These are phyloP conservation scores for Monilinia aucupariae DNA, from an alignment of 2,329 filamentous ascomycete species.

Conservation along the genomic window DNA sequence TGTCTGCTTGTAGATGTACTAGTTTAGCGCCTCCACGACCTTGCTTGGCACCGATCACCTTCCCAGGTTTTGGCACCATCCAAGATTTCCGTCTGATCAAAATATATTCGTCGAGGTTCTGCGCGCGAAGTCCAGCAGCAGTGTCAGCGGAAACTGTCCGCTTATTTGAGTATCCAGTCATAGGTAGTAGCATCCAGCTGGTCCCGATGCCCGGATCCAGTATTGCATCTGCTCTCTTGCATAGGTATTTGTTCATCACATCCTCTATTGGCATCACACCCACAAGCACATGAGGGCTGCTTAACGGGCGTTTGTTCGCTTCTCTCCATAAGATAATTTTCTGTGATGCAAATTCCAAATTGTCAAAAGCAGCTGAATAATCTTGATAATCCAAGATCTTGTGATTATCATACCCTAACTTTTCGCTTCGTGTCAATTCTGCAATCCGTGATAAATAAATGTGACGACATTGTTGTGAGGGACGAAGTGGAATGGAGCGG, in stretches of 20 bases:
- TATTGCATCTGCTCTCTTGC: neutral
- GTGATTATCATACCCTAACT: neutral
- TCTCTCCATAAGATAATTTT: conserved; percentile 1
- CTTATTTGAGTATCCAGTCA: neutral
- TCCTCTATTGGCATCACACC: neutral
- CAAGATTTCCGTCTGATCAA: conserved; percentile 6
- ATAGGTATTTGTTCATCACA: neutral
- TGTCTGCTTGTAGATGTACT: neutral
- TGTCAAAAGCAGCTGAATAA: neutral
- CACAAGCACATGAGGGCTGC: neutral
- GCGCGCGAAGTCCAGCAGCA: no score
- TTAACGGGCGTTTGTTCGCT: neutral
- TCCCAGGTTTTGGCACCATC: conserved; percentile 4
- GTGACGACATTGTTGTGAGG: conserved; percentile 9
- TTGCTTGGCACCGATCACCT: neutral
- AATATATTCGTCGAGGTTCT: neutral
- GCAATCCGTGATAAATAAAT: neutral
- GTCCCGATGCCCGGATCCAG: neutral
- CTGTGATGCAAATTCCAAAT: neutral
- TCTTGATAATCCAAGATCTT: neutral
- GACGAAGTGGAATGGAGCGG: neutral
- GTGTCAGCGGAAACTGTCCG: no score
- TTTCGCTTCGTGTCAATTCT: neutral
- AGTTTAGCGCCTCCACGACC: conserved; percentile 4
- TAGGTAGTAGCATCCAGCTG: conserved; percentile 9